Evolutionary conservation across 257 asterid species (phyloP).

Genomic region (Scutellaria galericulata): DNA sequence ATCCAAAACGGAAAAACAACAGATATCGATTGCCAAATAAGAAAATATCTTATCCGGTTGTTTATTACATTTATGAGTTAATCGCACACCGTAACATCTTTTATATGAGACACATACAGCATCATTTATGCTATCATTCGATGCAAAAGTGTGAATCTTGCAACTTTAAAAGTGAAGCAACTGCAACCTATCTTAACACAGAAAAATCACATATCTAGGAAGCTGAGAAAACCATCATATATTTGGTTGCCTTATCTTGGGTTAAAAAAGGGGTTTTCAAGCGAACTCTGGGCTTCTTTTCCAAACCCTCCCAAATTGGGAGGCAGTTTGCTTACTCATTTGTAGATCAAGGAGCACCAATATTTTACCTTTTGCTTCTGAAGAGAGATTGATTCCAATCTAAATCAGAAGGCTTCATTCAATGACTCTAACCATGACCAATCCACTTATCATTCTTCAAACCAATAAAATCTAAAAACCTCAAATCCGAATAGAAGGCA

Average conservation of each 20-base stretch:
- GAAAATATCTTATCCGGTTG: neutral
- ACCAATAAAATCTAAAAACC: constrained; percentile 27
- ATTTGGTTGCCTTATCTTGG: neutral
- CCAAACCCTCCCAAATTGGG: constrained; percentile 10
- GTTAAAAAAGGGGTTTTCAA: neutral
- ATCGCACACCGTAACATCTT: constrained; percentile 9
- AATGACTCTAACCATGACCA: constrained; percentile 8
- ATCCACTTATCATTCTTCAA: constrained; percentile 20
- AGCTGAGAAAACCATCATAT: neutral
- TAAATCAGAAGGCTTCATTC: constrained; percentile 28
- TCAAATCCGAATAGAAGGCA: constrained; percentile 17
- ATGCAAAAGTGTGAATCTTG: neutral
- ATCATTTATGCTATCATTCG: neutral
- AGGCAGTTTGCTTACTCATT: neutral
- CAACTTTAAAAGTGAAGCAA: constrained; percentile 21
- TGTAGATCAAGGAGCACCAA: constrained; percentile 25
- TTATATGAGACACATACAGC: neutral
- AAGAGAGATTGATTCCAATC: neutral
- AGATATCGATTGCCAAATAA: constrained; percentile 10
- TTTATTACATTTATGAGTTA: neutral
- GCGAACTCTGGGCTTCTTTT: constrained; percentile 24
- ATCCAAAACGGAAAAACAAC: constrained; percentile 11
- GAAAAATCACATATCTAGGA: constrained; percentile 11
- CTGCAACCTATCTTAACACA: constrained; percentile 13
- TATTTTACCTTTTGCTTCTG: constrained; percentile 5